These are phyloP conservation scores for Cochlearia excelsa DNA, from an alignment of 345 rosid genomes.

Conservation along the genomic window DNA sequence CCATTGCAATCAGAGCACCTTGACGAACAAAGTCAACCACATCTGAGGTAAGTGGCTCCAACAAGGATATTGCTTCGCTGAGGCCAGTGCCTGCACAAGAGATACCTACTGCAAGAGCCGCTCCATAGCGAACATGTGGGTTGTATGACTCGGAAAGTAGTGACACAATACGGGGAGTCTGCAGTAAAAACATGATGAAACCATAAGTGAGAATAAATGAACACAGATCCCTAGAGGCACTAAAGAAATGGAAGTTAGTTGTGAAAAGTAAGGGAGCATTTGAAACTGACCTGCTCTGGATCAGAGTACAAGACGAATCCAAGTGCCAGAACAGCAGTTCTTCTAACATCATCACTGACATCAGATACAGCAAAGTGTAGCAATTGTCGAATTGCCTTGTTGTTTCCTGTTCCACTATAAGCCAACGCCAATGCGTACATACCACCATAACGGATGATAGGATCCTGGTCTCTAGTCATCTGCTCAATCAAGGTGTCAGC, in stretches of 20 bases:
- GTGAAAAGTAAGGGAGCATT: conserved; percentile 17
- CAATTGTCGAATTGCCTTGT: conserved; percentile 97
- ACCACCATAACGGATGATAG: conserved; percentile 96
- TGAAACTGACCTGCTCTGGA: conserved; percentile 78
- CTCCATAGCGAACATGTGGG: conserved; percentile 99
- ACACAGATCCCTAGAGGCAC: conserved; percentile 1
- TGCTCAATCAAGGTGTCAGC: conserved; percentile 98
- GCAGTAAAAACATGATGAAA: conserved; percentile 32
- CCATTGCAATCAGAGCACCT: conserved; percentile 99
- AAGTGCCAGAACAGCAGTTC: conserved; percentile 97
- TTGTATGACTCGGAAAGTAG: conserved; percentile 94
- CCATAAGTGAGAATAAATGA: conserved; percentile 8
- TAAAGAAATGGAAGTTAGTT: conserved; percentile 8
- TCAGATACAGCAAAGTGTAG: conserved; percentile 99
- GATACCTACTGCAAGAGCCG: conserved; percentile 98
- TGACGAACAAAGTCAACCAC: conserved; percentile 99
- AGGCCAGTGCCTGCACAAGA: conserved; percentile 99
- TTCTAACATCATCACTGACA: conserved; percentile 96
- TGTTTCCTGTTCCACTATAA: conserved; percentile 95
- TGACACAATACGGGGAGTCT: conserved; percentile 98
- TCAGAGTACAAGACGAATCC: conserved; percentile 97
- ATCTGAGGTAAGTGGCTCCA: conserved; percentile 96
- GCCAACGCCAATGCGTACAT: conserved; percentile 99
- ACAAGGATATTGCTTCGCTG: conserved; percentile 96
- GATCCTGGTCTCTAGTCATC: conserved; percentile 98